Conservation (phyloP, 441 rosid genomes). For the Arabidopsis lyrata region DNA sequence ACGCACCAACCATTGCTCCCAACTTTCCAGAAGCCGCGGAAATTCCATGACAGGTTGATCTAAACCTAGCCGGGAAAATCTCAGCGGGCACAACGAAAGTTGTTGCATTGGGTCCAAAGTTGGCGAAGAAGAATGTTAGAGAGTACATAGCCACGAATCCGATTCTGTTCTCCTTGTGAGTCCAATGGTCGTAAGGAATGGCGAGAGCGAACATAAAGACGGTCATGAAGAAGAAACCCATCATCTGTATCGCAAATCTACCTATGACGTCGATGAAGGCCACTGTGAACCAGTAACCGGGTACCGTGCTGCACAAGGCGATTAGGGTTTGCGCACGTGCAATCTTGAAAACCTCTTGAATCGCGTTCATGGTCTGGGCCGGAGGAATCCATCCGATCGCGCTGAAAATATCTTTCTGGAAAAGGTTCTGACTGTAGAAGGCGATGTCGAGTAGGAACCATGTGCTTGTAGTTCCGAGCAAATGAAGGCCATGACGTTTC, state of each 20-base stretch:
- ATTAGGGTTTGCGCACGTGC: conserved; percentile 61
- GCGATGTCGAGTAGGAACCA: conserved; percentile 73
- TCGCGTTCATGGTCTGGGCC: conserved; percentile 52
- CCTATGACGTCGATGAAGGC: conserved; percentile 58
- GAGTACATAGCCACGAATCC: conserved; percentile 62
- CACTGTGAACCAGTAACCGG: conserved; percentile 69
- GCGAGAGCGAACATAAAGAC: conserved; percentile 71
- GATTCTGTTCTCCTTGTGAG: conserved; percentile 43
- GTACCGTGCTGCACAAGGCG: conserved; percentile 60
- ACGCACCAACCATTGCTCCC: conserved; percentile 72
- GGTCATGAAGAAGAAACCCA: conserved; percentile 71
- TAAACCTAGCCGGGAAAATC: conserved; percentile 61
- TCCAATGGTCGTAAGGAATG: conserved; percentile 63
- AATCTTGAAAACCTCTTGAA: conserved; percentile 59
- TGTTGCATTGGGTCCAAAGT: conserved; percentile 71
- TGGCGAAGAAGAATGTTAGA: conserved; percentile 66
- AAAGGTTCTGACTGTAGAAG: conserved; percentile 65
- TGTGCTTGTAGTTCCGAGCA: conserved; percentile 50
- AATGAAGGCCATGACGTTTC: conserved; percentile 64
- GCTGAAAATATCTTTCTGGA: conserved; percentile 64
- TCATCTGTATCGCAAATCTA: conserved; percentile 59
- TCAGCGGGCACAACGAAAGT: conserved; percentile 69
- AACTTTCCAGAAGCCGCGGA: conserved; percentile 67
- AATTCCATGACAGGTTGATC: conserved; percentile 69
- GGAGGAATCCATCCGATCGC: conserved; percentile 60